These are phyloP conservation scores for Cryptococcus hybrid DNA, from an alignment of 1,284 basidiomycete species.

Conservation along the genomic window DNA sequence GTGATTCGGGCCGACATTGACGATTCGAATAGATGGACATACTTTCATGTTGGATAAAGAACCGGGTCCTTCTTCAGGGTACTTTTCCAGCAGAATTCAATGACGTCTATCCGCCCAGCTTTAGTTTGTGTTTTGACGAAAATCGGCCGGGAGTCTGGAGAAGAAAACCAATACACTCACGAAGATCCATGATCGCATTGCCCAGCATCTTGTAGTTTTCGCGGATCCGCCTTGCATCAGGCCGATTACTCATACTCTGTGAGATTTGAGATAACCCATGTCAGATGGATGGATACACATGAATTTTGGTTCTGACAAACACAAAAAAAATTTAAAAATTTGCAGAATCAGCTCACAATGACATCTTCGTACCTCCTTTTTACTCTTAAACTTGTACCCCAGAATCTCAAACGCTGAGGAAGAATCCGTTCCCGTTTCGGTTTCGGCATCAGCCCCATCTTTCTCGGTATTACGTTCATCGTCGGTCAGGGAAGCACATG, in stretches of 20 bases:
- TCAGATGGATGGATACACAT: background rate
- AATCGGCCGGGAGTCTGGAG: constrained; percentile 3
- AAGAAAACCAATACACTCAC: constrained; percentile 14
- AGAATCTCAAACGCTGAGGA: constrained; percentile 12
- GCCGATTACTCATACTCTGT: too few relatives aligned
- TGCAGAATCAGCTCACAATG: constrained; percentile 17
- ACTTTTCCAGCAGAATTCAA: constrained; percentile 11
- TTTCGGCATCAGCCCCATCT: constrained; percentile 4
- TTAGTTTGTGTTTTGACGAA: constrained; percentile 19
- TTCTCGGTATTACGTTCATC: background rate
- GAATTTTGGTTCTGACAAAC: constrained; percentile 9
- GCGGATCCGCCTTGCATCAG: constrained; percentile 5
- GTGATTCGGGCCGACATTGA: background rate
- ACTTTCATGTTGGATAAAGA: constrained; percentile 28
- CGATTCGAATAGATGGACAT: background rate
- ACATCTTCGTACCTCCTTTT: constrained; percentile 8
- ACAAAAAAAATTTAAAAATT: constrained; percentile 14
- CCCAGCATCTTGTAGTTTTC: constrained; percentile 30
- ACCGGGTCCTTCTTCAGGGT: constrained; percentile 20
- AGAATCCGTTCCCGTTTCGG: constrained; percentile 6
- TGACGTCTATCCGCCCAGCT: constrained; percentile 13
- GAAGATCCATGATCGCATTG: constrained; percentile 26
- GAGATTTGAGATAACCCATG: too few relatives aligned
- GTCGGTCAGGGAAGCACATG: constrained; percentile 1
- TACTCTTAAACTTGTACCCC: constrained; percentile 30